Evolutionary conservation across 352 stramenopile genomes (phyloP).

Genomic region (Globisporangium rhizosaccharum): DNA sequence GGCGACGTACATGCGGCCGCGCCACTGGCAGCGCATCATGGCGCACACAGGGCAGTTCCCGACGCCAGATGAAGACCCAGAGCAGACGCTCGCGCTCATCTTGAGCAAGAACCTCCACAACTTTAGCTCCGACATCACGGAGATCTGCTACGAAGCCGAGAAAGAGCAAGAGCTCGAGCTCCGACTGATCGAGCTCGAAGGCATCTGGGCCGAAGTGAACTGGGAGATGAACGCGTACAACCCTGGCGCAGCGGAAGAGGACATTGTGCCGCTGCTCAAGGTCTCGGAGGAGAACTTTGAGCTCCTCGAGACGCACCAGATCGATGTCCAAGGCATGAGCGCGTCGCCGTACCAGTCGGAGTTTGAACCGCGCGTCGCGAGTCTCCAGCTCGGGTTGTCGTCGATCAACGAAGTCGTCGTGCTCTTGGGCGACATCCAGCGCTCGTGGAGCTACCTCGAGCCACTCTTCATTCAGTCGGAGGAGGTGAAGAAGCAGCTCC

Average conservation of each 20-base stretch:
- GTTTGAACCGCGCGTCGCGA: constrained; percentile 91
- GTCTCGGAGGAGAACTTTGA: constrained; percentile 96
- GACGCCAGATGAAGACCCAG: constrained; percentile 90
- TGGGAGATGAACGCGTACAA: constrained; percentile 94
- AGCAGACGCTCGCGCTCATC: constrained; percentile 88
- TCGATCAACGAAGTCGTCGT: constrained; percentile 92
- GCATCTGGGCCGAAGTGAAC: constrained; percentile 90
- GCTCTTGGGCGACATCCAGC: constrained; percentile 93
- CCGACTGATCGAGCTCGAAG: constrained; percentile 87
- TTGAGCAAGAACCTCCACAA: constrained; percentile 92
- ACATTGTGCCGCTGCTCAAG: constrained; percentile 87
- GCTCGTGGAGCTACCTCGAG: constrained; percentile 95
- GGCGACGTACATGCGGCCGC: constrained; percentile 88
- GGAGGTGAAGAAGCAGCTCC: constrained; percentile 95
- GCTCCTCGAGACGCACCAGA: constrained; percentile 94
- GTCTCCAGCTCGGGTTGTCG: constrained; percentile 83
- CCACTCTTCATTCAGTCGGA: constrained; percentile 95
- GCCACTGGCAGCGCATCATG: constrained; percentile 93
- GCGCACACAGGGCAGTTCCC: constrained; percentile 87
- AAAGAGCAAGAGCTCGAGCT: constrained; percentile 96
- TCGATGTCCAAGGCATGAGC: constrained; percentile 95
- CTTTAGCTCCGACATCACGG: constrained; percentile 93
- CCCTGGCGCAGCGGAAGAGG: constrained; percentile 44
- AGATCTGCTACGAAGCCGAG: constrained; percentile 95
- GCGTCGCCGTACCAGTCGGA: constrained; percentile 93